Base-by-base conservation (phyloP, 495 filamentous ascomycete species). In the Talaromyces liani region DNA sequence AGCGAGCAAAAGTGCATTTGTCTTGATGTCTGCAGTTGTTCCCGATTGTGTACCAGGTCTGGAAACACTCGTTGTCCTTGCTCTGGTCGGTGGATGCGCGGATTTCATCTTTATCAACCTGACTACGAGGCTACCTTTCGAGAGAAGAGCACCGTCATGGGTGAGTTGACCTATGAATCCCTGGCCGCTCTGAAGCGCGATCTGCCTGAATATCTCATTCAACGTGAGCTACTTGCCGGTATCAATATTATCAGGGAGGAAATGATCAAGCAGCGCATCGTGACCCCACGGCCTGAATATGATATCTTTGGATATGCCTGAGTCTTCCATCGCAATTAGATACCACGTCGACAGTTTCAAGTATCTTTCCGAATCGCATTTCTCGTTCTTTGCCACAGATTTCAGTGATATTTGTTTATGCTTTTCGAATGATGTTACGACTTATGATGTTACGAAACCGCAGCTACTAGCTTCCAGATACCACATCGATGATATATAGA, bases 1-100 rank as follows among this genome's bases (percentile, higher is more conserved):
- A 73, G 69, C n/a, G 65, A 72, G 36, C 62, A 51, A 51, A 78
- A 73, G 51, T 80, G 77, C 51, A 69, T 76, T 33, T 80, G 77
- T 65, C 49, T 56, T 4, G 64, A 66, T 3, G 27, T 64, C 24
- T 79, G 77, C 31, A 62, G n/a, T 33, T 80, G 77, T 60, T 67
- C 74, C 4, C 18, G 16, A 31, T 66, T 67, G 9, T 80, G 77
- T 53, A 77, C 74, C 3, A 7, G 54, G 9, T 49, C 71, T 18
- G 68, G 69, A 4, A 69, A 73, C 57, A 66, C 65, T 8, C 39
- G 16, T 7, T 80, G 77, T 36, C 74, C 72, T 29, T 80, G 77
- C 58, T 67, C 75, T 1, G 71, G 71, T 45, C 69, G 77, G 36
- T 66, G 71, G 63, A 34, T 80, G 47, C 75, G 72, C 16, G 58